These are phyloP conservation scores for Phytophthora multivora DNA, from an alignment of 352 stramenopile genomes.

Conservation along the genomic window DNA sequence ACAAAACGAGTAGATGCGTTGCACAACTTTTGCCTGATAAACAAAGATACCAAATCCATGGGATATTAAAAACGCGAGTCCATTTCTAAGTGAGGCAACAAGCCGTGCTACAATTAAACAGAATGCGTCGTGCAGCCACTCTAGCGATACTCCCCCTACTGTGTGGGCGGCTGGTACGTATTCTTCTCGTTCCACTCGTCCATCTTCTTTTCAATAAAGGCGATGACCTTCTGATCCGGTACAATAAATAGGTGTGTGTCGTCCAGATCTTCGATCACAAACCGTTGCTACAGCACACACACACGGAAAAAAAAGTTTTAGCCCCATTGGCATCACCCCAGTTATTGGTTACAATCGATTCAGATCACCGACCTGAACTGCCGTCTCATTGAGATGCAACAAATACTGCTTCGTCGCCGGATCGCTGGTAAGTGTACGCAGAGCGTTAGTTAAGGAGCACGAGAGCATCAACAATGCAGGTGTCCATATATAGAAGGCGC, in stretches of 20 bases:
- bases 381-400: constrained; percentile 81
- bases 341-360: background rate
- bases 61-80: background rate
- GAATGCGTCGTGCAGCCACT: background rate
- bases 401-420: constrained; percentile 88
- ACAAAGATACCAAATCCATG: background rate
- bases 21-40: constrained; percentile 16
- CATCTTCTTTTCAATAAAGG: constrained; percentile 90
- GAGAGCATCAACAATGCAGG: background rate
- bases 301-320: constrained; percentile 2
- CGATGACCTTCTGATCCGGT: constrained; percentile 78
- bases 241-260: constrained; percentile 89
- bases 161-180: constrained; percentile 83
- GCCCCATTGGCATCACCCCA: background rate
- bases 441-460: constrained; percentile 1
- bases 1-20: constrained; percentile 7
- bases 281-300: constrained; percentile 56
- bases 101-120: background rate
- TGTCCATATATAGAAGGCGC: background rate
- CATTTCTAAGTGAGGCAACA: background rate
- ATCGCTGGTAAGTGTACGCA: constrained; percentile 50
- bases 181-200: constrained; percentile 91
- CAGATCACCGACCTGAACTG: constrained; percentile 61
- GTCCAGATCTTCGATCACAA: constrained; percentile 89
- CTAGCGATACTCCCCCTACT: constrained; percentile 11